A percentile compares a stretch with the other conserved stretches of the same genome.
phyloP scores from a whole-genome alignment of 108 stramenopile species.

The Bacterosira constricta region DNA sequence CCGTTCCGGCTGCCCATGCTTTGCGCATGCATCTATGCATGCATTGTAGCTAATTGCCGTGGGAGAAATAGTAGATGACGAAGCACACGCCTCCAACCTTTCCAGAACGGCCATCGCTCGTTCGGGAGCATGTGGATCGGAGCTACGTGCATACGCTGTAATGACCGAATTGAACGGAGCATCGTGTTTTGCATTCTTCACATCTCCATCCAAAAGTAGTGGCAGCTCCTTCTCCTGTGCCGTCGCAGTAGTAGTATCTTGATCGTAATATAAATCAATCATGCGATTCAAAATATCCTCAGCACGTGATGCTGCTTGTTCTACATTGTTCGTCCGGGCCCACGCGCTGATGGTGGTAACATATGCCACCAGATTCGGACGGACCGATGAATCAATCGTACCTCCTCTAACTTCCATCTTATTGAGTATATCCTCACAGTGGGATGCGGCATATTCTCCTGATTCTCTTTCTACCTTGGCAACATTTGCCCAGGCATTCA shows the following conservation, averaged over 20 bases:
- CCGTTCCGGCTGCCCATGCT: conserved; percentile 39
- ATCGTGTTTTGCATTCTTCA: conserved; percentile 49
- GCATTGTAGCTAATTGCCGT: conserved; percentile 46
- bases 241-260: conserved; percentile 1
- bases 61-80: conserved; percentile 30
- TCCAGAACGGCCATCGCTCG: conserved; percentile 48
- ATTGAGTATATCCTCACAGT: conserved; percentile 36
- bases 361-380: conserved; percentile 41
- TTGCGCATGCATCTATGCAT: conserved; percentile 51
- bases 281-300: conserved; percentile 49
- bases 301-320: conserved; percentile 42
- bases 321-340: conserved; percentile 17
- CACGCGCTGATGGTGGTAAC: conserved; percentile 37
- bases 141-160: conserved; percentile 52
- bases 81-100: conserved; percentile 29
- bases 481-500: conserved; percentile 62
- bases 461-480: conserved; percentile 14
- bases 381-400: conserved; percentile 22
- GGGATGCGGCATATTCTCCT: conserved; percentile 34
- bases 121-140: conserved; percentile 32
- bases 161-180: conserved; percentile 59
- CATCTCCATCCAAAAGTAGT: conserved; percentile 27
- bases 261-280: conserved; percentile 42
- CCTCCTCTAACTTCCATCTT: conserved; percentile 42
- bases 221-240: no score